Conservation (phyloP, 2,329 filamentous ascomycete genomes). For the Aspergillus novofumigatus region DNA sequence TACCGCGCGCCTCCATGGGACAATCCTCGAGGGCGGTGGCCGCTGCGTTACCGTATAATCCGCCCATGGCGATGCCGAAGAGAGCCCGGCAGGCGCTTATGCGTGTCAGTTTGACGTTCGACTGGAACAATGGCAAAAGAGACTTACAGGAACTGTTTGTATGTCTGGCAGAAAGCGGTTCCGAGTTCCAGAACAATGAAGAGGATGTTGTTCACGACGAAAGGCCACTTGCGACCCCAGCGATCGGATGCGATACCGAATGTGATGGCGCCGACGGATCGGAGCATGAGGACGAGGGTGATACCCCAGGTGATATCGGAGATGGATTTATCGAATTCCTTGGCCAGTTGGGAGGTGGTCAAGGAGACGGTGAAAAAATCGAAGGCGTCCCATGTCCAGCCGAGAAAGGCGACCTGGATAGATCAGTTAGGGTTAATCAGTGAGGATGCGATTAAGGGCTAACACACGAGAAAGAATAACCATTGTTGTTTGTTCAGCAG, state of each 20-base stretch:
- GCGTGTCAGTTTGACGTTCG: neutral
- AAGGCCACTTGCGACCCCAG: conserved; percentile 57
- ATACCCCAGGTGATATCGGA: conserved; percentile 60
- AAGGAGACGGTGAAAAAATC: conserved; percentile 62
- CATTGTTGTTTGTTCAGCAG: conserved; percentile 54
- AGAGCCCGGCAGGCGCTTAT: conserved; percentile 50
- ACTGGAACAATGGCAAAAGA: neutral
- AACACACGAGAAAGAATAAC: conserved; percentile 51
- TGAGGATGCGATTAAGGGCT: neutral
- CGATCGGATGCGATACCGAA: conserved; percentile 53
- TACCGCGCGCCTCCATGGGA: conserved; percentile 54
- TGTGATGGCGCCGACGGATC: conserved; percentile 55
- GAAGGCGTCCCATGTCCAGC: conserved; percentile 55
- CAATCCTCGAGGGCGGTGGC: conserved; percentile 62
- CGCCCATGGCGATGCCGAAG: conserved; percentile 63
- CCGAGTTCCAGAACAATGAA: conserved; percentile 60
- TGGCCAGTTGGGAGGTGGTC: conserved; percentile 51
- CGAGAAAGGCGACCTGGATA: conserved; percentile 38
- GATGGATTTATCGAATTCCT: conserved; percentile 51
- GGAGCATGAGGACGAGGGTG: conserved; percentile 57
- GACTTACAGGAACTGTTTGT: conserved; percentile 49
- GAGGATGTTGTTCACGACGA: conserved; percentile 57
- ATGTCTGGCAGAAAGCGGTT: conserved; percentile 57
- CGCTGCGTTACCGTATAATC: conserved; percentile 58
- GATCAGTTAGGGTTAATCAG: conserved; percentile 3